phyloP scores from a whole-genome alignment of 1,139 yeast species.

The Debaryomyces sp. region DNA sequence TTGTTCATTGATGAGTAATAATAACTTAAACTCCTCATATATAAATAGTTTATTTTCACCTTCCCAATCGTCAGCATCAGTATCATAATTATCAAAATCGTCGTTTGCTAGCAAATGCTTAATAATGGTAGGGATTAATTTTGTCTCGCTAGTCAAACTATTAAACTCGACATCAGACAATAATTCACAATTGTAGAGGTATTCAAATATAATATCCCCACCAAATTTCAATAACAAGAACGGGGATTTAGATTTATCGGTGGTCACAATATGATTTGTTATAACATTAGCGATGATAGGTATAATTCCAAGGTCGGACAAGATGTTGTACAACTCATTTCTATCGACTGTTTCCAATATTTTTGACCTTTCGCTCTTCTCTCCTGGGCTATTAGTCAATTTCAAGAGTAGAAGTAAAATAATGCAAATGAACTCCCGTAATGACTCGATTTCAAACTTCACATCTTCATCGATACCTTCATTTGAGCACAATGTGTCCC shows the following conservation, averaged over 20 bases:
- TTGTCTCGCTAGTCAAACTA: constrained; percentile 28
- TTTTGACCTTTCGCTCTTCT: constrained; percentile 10
- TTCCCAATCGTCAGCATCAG: constrained; percentile 43
- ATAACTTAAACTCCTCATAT: constrained; percentile 70
- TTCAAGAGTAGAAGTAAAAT: constrained; percentile 37
- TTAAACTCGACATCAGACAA: constrained; percentile 38
- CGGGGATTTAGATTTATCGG: constrained; percentile 24
- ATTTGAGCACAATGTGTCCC: constrained; percentile 9
- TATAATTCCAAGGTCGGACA: constrained; percentile 48
- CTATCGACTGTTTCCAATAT: constrained; percentile 17
- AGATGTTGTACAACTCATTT: constrained; percentile 25
- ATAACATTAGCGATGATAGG: constrained; percentile 47
- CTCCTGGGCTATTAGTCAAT: constrained; percentile 28
- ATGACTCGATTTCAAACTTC: constrained; percentile 24
- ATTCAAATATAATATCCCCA: constrained; percentile 48
- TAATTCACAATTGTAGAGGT: constrained; percentile 40
- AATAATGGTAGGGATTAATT: constrained; percentile 43
- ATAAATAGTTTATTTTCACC: constrained; percentile 66
- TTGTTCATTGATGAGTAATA: constrained; percentile 81
- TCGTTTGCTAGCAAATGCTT: constrained; percentile 55
- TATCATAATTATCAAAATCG: constrained; percentile 43
- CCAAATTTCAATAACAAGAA: constrained; percentile 42
- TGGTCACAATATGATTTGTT: constrained; percentile 28
- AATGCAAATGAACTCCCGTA: constrained; percentile 43
- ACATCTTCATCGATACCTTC: constrained; percentile 15